These are phyloP conservation scores for Nelumbo lutea DNA, from an alignment of 164 flowering plant species.

Conservation along the genomic window DNA sequence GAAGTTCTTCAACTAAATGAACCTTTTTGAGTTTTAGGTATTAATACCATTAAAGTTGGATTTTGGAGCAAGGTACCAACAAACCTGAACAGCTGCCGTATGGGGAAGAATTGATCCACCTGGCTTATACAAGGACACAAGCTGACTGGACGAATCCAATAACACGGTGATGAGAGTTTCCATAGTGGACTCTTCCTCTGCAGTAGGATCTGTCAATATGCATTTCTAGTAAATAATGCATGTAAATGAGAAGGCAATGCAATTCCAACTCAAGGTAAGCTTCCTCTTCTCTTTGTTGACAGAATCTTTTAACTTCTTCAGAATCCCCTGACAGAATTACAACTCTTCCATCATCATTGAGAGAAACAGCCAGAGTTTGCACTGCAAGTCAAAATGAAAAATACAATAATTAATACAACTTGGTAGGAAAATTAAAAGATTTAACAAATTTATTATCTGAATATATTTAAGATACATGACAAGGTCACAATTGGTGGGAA, in stretches of 20 bases:
- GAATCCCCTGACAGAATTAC: conserved; percentile 46
- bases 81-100: conserved; percentile 66
- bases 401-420: neutral
- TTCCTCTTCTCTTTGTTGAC: conserved; percentile 76
- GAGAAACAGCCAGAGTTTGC: conserved; percentile 71
- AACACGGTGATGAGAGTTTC: conserved; percentile 62
- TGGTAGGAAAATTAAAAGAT: neutral
- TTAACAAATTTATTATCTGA: neutral
- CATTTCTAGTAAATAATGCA: conserved; percentile 80
- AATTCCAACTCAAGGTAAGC: conserved; percentile 36
- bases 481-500: too few species aligned
- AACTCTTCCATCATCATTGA: conserved; percentile 80
- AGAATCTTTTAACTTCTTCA: conserved; percentile 37
- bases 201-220: conserved; percentile 83
- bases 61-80: conserved; percentile 4
- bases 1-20: neutral
- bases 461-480: neutral
- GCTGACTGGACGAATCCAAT: conserved; percentile 56
- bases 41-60: neutral
- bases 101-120: conserved; percentile 83
- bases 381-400: conserved; percentile 45
- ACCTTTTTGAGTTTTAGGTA: too few species aligned
- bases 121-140: conserved; percentile 85
- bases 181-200: conserved; percentile 60
- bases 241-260: conserved; percentile 73